Evolutionary conservation across 768 basidiomycete genomes (phyloP), one percentile per base, ranked within the genome.

Genomic region (Collybiopsis confluens): DNA sequence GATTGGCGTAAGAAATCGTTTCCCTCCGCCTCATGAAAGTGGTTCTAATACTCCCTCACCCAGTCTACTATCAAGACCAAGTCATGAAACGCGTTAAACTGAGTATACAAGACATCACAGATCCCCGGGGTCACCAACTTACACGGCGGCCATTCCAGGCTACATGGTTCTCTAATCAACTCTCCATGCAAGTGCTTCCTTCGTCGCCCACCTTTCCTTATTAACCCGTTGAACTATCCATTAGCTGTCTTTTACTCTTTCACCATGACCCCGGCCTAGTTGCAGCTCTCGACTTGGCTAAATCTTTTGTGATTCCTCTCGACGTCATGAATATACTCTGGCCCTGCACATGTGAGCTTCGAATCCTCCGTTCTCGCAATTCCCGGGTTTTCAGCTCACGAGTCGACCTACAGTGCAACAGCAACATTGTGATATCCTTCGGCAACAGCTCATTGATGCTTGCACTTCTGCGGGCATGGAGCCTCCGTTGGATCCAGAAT

Each of bases 1-100:
- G 86, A 90, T 61, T 91, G 89, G 89, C 72, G 89, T 91, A 68
- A 65, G 88, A n/a, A n/a, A n/a, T 82, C 18, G n/a, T 6, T 15
- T 35, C 15, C 21, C 16, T 35, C 28, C 36, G 20, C 26, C 10
- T 37, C 10, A 43, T 45, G 35, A 42, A 9, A 9, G 54, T 38
- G n/a, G 16, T 15, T 28, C 44, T 21, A 26, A 30, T 42, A 42
- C 45, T 33, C 50, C 30, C 16, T 56, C 45, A 46, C 52, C 4
- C 58, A 90, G 88, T 90, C 11, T 78, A 74, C 56, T 85, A 90
- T 60, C 86, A 89, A 59, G 77, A 77, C 26, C 80, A 79, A 35
- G 78, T 89, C 27, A 77, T 87, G n/a, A 73, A 78, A 57, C 78
- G 80, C 35, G 80, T 84, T 44, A 80, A 78, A 61, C 62, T 70